Evolutionary conservation across 805 yeast species (phyloP), one percentile per base, ranked within the genome.

Genomic region (Brettanomyces naardenensis): DNA sequence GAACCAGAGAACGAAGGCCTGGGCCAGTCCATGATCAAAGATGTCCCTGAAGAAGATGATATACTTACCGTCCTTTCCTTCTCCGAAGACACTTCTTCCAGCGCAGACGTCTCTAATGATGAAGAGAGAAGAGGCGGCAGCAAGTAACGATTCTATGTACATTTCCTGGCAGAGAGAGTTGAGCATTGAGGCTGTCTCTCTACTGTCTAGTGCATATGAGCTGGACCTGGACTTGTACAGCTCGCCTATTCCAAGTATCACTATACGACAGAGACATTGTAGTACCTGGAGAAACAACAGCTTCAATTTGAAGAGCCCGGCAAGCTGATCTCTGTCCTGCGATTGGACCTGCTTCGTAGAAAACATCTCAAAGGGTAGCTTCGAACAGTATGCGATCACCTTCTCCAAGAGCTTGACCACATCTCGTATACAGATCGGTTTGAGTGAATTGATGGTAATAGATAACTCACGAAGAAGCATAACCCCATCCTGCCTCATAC

Each of bases 61-160:
- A 32, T 32, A 32, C n/a, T 14, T 32, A 14, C 20, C 35, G 9
- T 14, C 11, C 15, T n/a, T 19, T 6, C 19, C 7, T 9, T 18
- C 6, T 7, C 17, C 36, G 18, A 34, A 34, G 9, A 34, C 18
- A 9, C 15, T 25, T 19, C 26, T 6, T 25, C 31, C 31, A 10
- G 17, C n/a, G 20, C 21, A 14, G 13, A 34, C 19, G 21, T 33
- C 36, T 10, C 35, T 40, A 14, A 29, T 35, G 14, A 42, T 45
- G 15, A 42, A 33, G 31, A 45, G 20, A 30, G 40, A 44, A 19
- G 36, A 40, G 13, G 15, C 29, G 9, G 22, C 21, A 6, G 31
- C 19, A 9, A 34, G 13, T 11, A 34, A 18, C 18, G 13, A 22
- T 19, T 32, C 7, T 19, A 9, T 19, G 14, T 32, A n/a, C 22